Conservation (phyloP, 2,329 filamentous ascomycete genomes). For the Chalaropsis ovoidea region DNA sequence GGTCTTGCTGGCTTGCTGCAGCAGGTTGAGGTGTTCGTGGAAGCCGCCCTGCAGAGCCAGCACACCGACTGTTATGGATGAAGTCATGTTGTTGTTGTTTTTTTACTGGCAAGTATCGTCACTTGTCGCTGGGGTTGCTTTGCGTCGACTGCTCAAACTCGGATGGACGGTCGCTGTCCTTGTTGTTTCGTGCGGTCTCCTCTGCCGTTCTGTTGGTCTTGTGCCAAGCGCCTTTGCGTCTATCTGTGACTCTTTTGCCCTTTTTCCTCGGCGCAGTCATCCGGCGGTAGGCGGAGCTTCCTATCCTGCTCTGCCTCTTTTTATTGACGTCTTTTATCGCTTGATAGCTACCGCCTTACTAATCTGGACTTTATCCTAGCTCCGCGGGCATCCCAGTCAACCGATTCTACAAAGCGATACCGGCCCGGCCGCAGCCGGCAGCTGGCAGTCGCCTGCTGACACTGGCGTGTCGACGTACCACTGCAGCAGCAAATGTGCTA, state of each 20-base stretch:
- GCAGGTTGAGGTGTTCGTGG: constrained; percentile 70
- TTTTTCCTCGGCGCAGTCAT: neutral
- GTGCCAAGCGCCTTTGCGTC: neutral
- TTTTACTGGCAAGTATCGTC: neutral
- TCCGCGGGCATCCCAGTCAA: neutral
- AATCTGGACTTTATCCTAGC: neutral
- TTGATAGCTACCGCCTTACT: neutral
- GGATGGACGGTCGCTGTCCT: neutral
- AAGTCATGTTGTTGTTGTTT: constrained; percentile 20
- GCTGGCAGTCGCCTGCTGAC: neutral
- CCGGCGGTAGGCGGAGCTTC: constrained; percentile 12
- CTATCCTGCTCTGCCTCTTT: constrained; percentile 1
- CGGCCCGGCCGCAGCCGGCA: constrained; percentile 13
- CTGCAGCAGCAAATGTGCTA: too few species aligned
- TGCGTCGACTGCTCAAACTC: neutral
- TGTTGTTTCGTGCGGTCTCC: neutral
- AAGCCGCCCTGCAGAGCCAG: constrained; percentile 86
- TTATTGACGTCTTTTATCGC: neutral
- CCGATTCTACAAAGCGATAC: constrained; percentile 3
- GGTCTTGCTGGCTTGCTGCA: constrained; percentile 55
- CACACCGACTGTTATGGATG: constrained; percentile 46
- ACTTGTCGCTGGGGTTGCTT: neutral
- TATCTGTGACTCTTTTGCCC: neutral
- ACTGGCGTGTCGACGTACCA: neutral
- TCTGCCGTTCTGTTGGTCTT: neutral